Evolutionary conservation across 257 asterid species (phyloP).

Genomic region (Verbascum thapsus): DNA sequence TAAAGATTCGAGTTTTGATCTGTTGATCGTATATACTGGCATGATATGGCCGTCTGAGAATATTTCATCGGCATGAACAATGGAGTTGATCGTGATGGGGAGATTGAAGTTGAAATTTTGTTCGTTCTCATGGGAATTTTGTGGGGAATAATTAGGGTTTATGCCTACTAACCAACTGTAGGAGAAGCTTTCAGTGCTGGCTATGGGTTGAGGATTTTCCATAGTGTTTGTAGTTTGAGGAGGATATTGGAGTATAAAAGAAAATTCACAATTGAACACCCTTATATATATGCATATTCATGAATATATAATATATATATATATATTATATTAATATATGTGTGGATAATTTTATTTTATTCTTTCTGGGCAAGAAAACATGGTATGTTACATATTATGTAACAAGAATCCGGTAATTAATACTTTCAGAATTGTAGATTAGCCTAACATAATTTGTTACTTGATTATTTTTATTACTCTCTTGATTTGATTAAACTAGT

Average conservation of each 20-base stretch:
- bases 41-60: slow-evolving; percentile 57
- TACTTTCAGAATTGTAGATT: not conserved
- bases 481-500: too few relatives aligned
- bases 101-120: slow-evolving; percentile 54
- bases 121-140: slow-evolving; percentile 31
- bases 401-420: slow-evolving; percentile 36
- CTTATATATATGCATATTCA: not conserved
- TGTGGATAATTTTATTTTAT: not conserved
- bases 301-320: too few relatives aligned
- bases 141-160: slow-evolving; percentile 31
- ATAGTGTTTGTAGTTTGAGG: slow-evolving; percentile 29
- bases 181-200: slow-evolving; percentile 64
- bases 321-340: too few relatives aligned
- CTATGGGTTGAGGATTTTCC: slow-evolving; percentile 57
- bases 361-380: slow-evolving; percentile 40
- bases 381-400: slow-evolving; percentile 37
- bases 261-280: slow-evolving; percentile 19
- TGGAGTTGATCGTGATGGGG: slow-evolving; percentile 31
- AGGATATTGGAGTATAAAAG: slow-evolving; percentile 19
- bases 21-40: slow-evolving; percentile 42
- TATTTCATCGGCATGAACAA: slow-evolving; percentile 63
- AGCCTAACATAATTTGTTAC: too few relatives aligned
- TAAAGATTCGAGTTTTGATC: slow-evolving; percentile 27
- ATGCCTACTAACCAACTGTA: slow-evolving; percentile 62
- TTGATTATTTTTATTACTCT: not conserved